phyloP scores from a whole-genome alignment of 1,284 basidiomycete genomes.

The Fistulina hepatica region DNA sequence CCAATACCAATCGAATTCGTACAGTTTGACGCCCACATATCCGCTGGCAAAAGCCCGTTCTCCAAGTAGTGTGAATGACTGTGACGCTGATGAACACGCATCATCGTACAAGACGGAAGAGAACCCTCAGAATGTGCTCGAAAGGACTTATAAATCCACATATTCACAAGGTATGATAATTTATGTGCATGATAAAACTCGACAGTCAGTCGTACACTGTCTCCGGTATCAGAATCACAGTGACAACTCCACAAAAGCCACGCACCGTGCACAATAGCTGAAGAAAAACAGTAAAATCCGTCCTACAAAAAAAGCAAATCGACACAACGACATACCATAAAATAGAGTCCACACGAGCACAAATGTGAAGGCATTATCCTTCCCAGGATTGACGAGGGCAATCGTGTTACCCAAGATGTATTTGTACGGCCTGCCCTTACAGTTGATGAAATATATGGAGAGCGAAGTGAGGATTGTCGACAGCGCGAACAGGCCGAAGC shows the following conservation, averaged over 20 bases:
- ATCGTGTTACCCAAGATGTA: slow-evolving; percentile 51
- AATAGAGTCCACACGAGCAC: slow-evolving; percentile 84
- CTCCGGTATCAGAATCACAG: background rate
- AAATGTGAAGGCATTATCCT: slow-evolving; percentile 81
- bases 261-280: slow-evolving; percentile 31
- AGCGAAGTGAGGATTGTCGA: slow-evolving; percentile 58
- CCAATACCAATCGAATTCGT: too few relatives aligned
- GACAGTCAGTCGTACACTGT: slow-evolving; percentile 13
- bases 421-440: slow-evolving; percentile 46
- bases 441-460: slow-evolving; percentile 59
- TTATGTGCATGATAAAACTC: too few relatives aligned
- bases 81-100: too few relatives aligned
- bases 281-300: background rate
- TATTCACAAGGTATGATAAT: too few relatives aligned
- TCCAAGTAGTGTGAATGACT: too few relatives aligned
- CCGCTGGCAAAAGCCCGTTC: too few relatives aligned
- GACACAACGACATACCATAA: slow-evolving; percentile 48
- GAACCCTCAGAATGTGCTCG: too few relatives aligned
- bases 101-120: too few relatives aligned
- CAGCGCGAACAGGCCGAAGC: slow-evolving; percentile 67
- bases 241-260: background rate
- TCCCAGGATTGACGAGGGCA: slow-evolving; percentile 68
- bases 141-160: too few relatives aligned
- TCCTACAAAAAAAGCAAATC: background rate
- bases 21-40: too few relatives aligned